Evolutionary conservation across 2,329 filamentous ascomycete species (phyloP), one percentile per base, ranked within the genome.

Genomic region (Aurifilum marmelostoma): DNA sequence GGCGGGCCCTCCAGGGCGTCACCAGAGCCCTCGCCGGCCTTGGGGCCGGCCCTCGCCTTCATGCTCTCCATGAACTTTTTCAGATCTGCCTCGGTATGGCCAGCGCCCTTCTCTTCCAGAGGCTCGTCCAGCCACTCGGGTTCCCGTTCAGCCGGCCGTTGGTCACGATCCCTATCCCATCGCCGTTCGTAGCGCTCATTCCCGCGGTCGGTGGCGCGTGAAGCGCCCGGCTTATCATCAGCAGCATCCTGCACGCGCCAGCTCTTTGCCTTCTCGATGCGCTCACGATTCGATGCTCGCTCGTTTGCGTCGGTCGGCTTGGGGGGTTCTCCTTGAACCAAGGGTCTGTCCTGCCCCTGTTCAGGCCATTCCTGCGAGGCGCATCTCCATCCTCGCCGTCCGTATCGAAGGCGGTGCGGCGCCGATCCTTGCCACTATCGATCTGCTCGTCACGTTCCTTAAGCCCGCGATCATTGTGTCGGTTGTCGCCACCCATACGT

Each of bases 11-110:
- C 54, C 6, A 52, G 24, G 11, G 29, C 39, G 37, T 66, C 69
- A 18, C 50, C 47, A 21, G 50, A 11, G 67, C 81, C 80, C 67
- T 80, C 76, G 73, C 84, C 77, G 62, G 81, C 18, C 62, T 76
- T 77, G 50, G 73, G 78, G 68, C 59, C 75, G 59, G 75, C 78
- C 74, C 84, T 86, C 52, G 89, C 89, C 79, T 92, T 95, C 93
- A 97, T 97, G 72, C 86, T 87, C 74, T 97, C 93, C 85, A 97
- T 97, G 89, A 95, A 97, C 73, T 92, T 92, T 80, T 97, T 91
- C 79, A 97, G 97, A 73, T 97, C 94, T 76, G 97, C 94, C 75
- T 93, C 91, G 0, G 94, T 97, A 74, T 93, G 92, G 6, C 85
- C 87, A 74, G 91, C 88, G 47, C 87, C 82, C 74, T 91, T 88